phyloP scores from a whole-genome alignment of 805 yeast species.

The Kuraishia capsulata region DNA sequence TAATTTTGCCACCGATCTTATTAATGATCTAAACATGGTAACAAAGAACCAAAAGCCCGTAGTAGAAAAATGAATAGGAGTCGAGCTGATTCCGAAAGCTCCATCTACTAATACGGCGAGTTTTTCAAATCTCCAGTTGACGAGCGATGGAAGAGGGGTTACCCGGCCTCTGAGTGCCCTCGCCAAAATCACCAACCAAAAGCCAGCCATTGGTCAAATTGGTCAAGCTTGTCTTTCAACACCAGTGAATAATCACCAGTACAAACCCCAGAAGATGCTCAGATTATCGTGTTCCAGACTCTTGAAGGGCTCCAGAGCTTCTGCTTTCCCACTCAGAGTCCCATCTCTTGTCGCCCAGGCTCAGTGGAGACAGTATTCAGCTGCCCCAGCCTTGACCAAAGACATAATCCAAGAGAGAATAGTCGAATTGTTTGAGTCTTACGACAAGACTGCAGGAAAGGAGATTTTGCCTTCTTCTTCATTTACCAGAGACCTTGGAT shows the following conservation, averaged over 20 bases:
- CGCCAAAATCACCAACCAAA: background rate
- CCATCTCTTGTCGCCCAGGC: too few species aligned
- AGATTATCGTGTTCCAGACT: background rate
- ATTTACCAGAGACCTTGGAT: constrained; percentile 56
- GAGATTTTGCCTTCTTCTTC: constrained; percentile 32
- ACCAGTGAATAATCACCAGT: too few species aligned
- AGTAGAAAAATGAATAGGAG: too few species aligned
- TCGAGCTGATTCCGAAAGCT: too few species aligned
- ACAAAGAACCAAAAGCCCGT: too few species aligned
- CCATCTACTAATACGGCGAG: background rate
- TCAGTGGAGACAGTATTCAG: constrained; percentile 2
- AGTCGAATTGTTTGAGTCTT: constrained; percentile 55
- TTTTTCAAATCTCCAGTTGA: background rate
- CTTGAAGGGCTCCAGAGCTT: background rate
- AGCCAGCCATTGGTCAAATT: background rate
- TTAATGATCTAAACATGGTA: background rate
- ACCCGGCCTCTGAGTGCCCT: background rate
- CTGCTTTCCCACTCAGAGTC: background rate
- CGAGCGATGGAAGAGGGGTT: background rate
- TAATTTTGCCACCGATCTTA: background rate
- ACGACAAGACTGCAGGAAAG: constrained; percentile 39
- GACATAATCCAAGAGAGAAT: constrained; percentile 44
- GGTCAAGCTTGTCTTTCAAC: too few species aligned
- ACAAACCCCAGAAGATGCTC: too few species aligned
- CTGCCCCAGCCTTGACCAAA: constrained; percentile 2